Evolutionary conservation across 2,329 filamentous ascomycete species (phyloP).

Genomic region (Coniochaeta hoffmannii): DNA sequence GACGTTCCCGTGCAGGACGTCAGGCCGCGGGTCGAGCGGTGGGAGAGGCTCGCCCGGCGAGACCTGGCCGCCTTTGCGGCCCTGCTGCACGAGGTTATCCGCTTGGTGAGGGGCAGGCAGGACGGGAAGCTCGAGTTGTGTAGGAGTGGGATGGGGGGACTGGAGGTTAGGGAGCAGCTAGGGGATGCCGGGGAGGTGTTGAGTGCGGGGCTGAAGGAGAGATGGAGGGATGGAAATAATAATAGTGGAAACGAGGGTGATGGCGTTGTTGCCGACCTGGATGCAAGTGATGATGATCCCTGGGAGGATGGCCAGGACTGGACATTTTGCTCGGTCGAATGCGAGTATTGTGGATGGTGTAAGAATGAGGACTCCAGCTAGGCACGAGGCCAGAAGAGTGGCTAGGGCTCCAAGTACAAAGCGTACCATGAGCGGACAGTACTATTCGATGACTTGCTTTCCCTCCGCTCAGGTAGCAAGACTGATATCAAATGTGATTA

Average conservation of each 20-base stretch:
- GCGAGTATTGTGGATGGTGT: neutral
- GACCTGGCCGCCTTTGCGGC: constrained; percentile 23
- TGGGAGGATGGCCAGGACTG: neutral
- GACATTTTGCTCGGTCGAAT: neutral
- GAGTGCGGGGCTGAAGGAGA: constrained; percentile 16
- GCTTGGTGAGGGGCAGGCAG: constrained; percentile 7
- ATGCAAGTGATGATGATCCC: neutral
- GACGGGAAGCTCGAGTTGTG: constrained; percentile 18
- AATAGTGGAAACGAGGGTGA: neutral
- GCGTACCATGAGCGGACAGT: too few species aligned
- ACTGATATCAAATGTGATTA: too few species aligned
- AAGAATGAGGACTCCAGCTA: too few species aligned
- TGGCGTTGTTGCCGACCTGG: neutral
- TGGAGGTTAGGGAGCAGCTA: constrained; percentile 18
- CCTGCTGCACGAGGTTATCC: constrained; percentile 17
- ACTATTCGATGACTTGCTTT: too few species aligned
- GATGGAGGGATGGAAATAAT: constrained; percentile 12
- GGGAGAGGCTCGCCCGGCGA: constrained; percentile 26
- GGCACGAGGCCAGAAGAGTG: too few species aligned
- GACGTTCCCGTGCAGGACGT: constrained; percentile 27
- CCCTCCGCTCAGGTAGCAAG: too few species aligned
- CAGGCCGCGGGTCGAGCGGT: constrained; percentile 19
- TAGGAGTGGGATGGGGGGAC: constrained; percentile 5
- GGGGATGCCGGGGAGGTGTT: constrained; percentile 13
- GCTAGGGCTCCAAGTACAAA: too few species aligned